Percentiles rank a stretch among this genome's conserved stretches.
Evolutionary conservation across 139 green algal species (phyloP).

Genomic region (Nannochloris sp.): DNA sequence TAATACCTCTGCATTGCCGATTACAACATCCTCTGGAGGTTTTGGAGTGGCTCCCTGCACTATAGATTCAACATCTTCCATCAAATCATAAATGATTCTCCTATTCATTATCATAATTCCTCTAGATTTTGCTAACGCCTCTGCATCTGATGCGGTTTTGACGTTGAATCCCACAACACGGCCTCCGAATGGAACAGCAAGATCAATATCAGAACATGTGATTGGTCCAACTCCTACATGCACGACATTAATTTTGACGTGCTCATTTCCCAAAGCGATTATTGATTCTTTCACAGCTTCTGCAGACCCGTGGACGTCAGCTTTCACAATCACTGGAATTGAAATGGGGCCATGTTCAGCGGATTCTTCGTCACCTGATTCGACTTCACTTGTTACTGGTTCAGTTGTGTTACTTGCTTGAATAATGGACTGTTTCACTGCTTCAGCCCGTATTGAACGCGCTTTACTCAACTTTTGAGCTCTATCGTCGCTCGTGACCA

Average conservation of each 20-base stretch:
- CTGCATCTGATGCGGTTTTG: slow-evolving; percentile 14
- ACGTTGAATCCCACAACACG: slow-evolving; percentile 72
- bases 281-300: slow-evolving; percentile 50
- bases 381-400: too few relatives aligned
- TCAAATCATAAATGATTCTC: slow-evolving; percentile 72
- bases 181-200: slow-evolving; percentile 54
- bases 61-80: slow-evolving; percentile 48
- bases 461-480: slow-evolving; percentile 35
- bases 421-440: background rate
- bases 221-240: slow-evolving; percentile 63
- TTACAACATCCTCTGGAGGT: slow-evolving; percentile 30
- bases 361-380: background rate
- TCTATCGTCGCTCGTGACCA: slow-evolving; percentile 38
- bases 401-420: too few relatives aligned
- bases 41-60: slow-evolving; percentile 23
- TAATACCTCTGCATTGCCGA: slow-evolving; percentile 40
- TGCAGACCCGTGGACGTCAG: slow-evolving; percentile 65
- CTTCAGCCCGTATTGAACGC: background rate
- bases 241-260: slow-evolving; percentile 30
- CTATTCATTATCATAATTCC: slow-evolving; percentile 47
- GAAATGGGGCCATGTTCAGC: background rate
- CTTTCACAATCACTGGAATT: slow-evolving; percentile 68
- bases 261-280: slow-evolving; percentile 19
- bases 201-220: slow-evolving; percentile 49
- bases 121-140: slow-evolving; percentile 28